Base-by-base conservation (phyloP, 345 rosid species). In the Salix purpurea region DNA sequence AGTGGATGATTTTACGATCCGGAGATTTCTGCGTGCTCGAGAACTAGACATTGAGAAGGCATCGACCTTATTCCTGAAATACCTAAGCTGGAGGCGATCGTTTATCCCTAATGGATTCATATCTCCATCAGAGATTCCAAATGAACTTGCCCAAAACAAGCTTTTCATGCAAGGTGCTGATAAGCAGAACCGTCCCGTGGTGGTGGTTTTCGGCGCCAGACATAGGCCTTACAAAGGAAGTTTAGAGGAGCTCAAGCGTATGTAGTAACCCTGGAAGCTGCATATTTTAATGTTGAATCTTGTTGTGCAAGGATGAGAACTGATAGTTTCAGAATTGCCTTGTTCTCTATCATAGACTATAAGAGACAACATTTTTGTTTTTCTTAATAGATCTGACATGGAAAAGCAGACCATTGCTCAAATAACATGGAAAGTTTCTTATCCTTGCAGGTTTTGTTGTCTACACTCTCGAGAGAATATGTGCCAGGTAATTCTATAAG, bases 31-130 rank as follows among this genome's bases (percentile, higher is more conserved):
- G 70, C 80, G 94, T 30, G 99, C 99, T 73, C 91, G 98, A 23
- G 96, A 95, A 74, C 82, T 87, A 0, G 99, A 95, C 77, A 85
- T 95, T 26, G 97, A 95, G 83, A 95, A 90, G 82, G 97, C 97
- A 56, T 88, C 93, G 5, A 80, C 83, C 76, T 42, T 91, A 58
- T 90, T 95, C 58, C 84, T 91, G 1, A 91, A 91, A 87, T 93
- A 87, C 77, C 77, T 93, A 16, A 86, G 86, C 80, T 95, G 97
- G 99, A 91, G 79, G 76, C 83, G 73, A 80, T 78, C 81, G 23
- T 80, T 83, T 52, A 26, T 93, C 5, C 97, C 97, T 6, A 87
- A 87, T 54, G 97, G 92, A 66, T 76, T 23, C 71, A 81, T 95
- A 76, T 75, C 88, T 16, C 85, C 80, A 54, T 78, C 92, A 0